Evolutionary conservation across 768 basidiomycete species (phyloP).

Genomic region (Chiua virens): DNA sequence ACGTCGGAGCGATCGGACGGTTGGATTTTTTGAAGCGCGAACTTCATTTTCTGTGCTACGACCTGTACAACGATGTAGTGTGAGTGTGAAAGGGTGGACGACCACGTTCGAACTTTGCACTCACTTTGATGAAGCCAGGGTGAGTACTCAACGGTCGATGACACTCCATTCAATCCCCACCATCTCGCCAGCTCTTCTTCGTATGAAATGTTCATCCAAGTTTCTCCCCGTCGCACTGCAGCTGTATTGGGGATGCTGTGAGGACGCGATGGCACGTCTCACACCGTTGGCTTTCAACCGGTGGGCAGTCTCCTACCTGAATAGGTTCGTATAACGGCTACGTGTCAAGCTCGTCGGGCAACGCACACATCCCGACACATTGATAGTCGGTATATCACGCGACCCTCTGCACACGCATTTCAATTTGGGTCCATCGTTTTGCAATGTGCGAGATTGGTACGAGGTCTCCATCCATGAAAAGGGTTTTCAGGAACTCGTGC

Average conservation of each 20-base stretch:
- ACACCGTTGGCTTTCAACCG: slow-evolving; percentile 92
- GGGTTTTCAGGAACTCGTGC: slow-evolving; percentile 85
- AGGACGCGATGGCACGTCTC: slow-evolving; percentile 90
- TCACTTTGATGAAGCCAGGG: slow-evolving; percentile 89
- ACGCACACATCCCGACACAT: slow-evolving; percentile 83
- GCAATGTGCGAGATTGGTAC: slow-evolving; percentile 97
- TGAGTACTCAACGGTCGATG: slow-evolving; percentile 97
- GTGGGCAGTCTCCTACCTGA: slow-evolving; percentile 79
- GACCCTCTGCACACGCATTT: slow-evolving; percentile 97
- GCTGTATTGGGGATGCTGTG: slow-evolving; percentile 98
- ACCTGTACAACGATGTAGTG: slow-evolving; percentile 51
- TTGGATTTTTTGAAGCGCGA: slow-evolving; percentile 77
- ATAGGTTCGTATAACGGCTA: slow-evolving; percentile 87
- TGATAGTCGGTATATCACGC: slow-evolving; percentile 86
- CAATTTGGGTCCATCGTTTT: slow-evolving; percentile 83
- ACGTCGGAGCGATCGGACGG: slow-evolving; percentile 67
- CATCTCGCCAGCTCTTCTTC: slow-evolving; percentile 57
- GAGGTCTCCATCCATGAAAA: slow-evolving; percentile 91
- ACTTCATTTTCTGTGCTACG: slow-evolving; percentile 84
- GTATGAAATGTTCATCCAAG: slow-evolving; percentile 85
- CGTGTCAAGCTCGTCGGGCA: slow-evolving; percentile 92
- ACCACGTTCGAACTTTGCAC: slow-evolving; percentile 27
- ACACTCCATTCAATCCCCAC: slow-evolving; percentile 91
- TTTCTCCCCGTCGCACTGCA: slow-evolving; percentile 98
- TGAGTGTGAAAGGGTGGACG: background rate